Conservation (phyloP, 257 asterid species). For the Leptodermis oblonga region DNA sequence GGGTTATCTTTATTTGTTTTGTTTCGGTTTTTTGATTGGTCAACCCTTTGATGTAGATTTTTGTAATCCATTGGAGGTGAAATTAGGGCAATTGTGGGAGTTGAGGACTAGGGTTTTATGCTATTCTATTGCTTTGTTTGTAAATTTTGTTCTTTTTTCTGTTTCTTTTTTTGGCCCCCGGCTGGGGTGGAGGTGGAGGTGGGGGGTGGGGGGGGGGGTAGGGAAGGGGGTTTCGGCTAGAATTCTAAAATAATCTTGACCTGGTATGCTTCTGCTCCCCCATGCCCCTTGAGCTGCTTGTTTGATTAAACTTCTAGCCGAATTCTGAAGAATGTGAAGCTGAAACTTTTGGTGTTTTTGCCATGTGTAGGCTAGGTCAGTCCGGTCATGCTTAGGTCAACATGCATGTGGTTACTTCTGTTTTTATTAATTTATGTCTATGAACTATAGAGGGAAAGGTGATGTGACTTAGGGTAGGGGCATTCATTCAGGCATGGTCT, state of each 20-base stretch:
- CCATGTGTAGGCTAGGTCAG: background rate
- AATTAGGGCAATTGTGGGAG: background rate
- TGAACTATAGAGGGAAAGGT: background rate
- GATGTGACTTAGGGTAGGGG: background rate
- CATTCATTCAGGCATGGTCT: background rate
- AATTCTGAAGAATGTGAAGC: background rate
- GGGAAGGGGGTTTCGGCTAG: background rate
- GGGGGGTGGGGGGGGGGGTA: background rate
- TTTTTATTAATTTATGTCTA: background rate
- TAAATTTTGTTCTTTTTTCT: background rate
- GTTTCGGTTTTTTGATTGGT: slow-evolving; percentile 1
- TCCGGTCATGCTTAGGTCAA: background rate
- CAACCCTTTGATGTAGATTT: slow-evolving; percentile 5
- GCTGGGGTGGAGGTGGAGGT: background rate
- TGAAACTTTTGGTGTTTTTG: background rate
- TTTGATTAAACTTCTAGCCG: no score
- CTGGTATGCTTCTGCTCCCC: background rate
- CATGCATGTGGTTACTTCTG: background rate
- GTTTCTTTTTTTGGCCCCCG: no score
- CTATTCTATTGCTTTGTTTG: background rate
- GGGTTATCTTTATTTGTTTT: background rate
- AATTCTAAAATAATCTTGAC: background rate
- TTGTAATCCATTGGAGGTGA: background rate
- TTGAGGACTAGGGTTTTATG: slow-evolving; percentile 3
- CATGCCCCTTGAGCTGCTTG: background rate